Base-by-base conservation (phyloP, 768 basidiomycete species). In the Boletus reticulatus region DNA sequence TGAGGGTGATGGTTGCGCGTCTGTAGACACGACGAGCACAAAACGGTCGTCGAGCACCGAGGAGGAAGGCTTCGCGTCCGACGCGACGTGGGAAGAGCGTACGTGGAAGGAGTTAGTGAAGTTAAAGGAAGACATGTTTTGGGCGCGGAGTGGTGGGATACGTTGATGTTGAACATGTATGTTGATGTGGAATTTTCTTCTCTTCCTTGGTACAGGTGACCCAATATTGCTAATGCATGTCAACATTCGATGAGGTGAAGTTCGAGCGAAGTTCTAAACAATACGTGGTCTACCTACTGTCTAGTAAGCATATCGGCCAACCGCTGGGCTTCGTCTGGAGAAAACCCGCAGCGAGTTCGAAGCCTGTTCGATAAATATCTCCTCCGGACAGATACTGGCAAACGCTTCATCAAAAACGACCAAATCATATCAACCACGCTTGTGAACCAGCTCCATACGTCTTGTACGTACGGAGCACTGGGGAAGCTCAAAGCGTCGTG, bases 91-190 rank as follows among this genome's bases (percentile, higher is more conserved):
- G 92, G 92, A 93, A 69, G 92, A 93, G 67, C 78, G 84, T 48
- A 85, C 88, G 19, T 94, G 91, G 90, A 87, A 85, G 64, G 88
- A 92, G 72, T 67, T 94, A 19, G 77, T 84, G 17, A 78, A 78
- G 43, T 68, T 94, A 59, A 81, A 84, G 56, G 89, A 93, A 68
- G 86, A 89, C 42, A 88, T 94, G 89, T 94, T 89, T 68, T 93
- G 84, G 87, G 88, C 91, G 20, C 75, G 92, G 51, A 72, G 92
- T 45, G 92, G 92, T 1, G 84, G 79, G 7, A 50, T 75, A 50
- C 64, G 65, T 43, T 58, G 54, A 43, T n/a, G 36, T 10, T 14
- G 34, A 6, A 4, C 4, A n/a, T 19, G n/a, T n/a, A 39, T 39
- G n/a, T 14, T 36, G 34, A 3, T 36, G 34, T 36, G 2, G 14